Evolutionary conservation across 129 eudicot genomes (phyloP), one percentile per base, ranked within the genome.

Genomic region (Arctium minus): DNA sequence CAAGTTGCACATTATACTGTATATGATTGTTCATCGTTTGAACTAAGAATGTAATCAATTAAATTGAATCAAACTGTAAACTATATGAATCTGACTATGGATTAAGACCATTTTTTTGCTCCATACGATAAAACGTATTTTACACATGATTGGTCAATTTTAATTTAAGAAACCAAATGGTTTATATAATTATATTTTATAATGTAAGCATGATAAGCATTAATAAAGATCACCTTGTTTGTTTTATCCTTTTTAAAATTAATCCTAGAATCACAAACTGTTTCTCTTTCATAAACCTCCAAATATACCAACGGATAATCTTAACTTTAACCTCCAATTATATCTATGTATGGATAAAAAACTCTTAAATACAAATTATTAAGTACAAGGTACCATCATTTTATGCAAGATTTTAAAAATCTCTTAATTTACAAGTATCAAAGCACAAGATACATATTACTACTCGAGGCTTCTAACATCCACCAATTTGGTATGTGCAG

Each of bases 91-190:
- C n/a, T 60, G 9, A n/a, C 68, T 60, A 60, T 17, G 29, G 18
- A 60, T 60, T n/a, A 60, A 60, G 30, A 60, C 68, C 68, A 30
- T 60, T 5, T 60, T 60, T 60, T 76, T 76, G 79, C 79, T 50
- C 60, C 67, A 48, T 48, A 48, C 2, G 40, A 6, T 46, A 46
- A 75, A 75, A 75, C 40, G 33, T 75, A 64, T 46, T 8, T 75
- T 31, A 17, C 29, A 76, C 48, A 0, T 30, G 39, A 76, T 48
- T 46, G 31, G 70, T 30, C 44, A 17, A 44, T 22, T 60, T 60
- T 60, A 60, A 60, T 60, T 17, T 17, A 17, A n/a, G 12, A 2
- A 60, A 60, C 2, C 3, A n/a, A 75, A 5, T 2, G 13, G 42
- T 22, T 22, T 22, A 22, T 22, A 22, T 22, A 22, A 22, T 22